Evolutionary conservation across 2,329 filamentous ascomycete species (phyloP).

Genomic region (Pseudogymnoascus sp.): DNA sequence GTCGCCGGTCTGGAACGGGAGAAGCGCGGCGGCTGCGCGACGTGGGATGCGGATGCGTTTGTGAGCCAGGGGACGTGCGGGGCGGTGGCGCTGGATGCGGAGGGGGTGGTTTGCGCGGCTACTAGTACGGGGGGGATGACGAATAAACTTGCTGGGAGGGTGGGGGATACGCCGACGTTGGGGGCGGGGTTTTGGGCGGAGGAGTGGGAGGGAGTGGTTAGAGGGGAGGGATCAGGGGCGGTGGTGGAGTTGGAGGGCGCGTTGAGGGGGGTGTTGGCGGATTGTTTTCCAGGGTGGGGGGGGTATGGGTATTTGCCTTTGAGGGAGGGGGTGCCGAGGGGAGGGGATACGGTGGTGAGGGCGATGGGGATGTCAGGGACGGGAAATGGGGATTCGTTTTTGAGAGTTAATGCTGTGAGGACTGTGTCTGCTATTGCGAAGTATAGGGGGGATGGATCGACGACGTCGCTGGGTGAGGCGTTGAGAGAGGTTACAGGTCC

Average conservation of each 20-base stretch:
- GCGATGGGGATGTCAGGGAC: constrained; percentile 61
- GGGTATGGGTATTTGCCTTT: not conserved
- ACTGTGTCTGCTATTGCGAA: constrained; percentile 66
- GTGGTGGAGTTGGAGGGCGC: constrained; percentile 19
- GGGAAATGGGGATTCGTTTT: constrained; percentile 82
- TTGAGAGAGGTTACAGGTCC: constrained; percentile 59
- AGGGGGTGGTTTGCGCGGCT: constrained; percentile 62
- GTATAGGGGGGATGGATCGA: constrained; percentile 34
- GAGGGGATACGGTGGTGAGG: constrained; percentile 18
- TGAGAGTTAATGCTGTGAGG: constrained; percentile 61
- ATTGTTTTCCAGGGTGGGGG: constrained; percentile 45
- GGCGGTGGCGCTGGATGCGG: constrained; percentile 69
- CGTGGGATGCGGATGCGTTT: constrained; percentile 55
- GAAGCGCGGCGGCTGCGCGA: constrained; percentile 32
- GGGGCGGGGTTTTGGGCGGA: constrained; percentile 89
- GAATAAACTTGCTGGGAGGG: constrained; percentile 76
- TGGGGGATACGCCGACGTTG: constrained; percentile 77
- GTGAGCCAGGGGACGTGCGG: constrained; percentile 79
- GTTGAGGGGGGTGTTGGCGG: constrained; percentile 43
- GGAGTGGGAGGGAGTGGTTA: constrained; percentile 54
- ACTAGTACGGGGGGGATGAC: constrained; percentile 71
- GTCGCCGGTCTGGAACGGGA: constrained; percentile 45
- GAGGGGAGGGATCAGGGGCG: constrained; percentile 16
- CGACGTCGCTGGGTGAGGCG: constrained; percentile 43
- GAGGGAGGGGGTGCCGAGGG: not conserved